phyloP scores from a whole-genome alignment of 2,329 filamentous ascomycete genomes.

The Corinectria fuckeliana region DNA sequence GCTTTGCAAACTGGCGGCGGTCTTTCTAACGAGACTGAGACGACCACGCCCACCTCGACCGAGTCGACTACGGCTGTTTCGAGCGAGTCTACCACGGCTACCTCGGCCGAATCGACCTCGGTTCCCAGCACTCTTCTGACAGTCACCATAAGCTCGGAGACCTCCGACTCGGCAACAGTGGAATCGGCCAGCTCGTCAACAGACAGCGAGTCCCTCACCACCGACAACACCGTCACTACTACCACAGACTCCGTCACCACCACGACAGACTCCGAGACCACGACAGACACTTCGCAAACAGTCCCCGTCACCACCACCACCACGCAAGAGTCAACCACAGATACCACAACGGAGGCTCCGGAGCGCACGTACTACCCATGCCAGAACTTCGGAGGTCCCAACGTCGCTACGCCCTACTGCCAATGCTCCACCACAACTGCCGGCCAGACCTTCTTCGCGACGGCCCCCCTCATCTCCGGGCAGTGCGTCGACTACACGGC shows the following conservation, averaged over 20 bases:
- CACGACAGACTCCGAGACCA: conserved; percentile 1
- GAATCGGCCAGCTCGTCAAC: not conserved
- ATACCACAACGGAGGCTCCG: not conserved
- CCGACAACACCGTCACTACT: not conserved
- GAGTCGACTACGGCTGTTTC: not conserved
- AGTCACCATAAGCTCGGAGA: not conserved
- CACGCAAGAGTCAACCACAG: not conserved
- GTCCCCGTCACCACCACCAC: not conserved
- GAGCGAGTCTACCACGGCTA: not conserved
- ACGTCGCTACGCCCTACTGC: conserved; percentile 20
- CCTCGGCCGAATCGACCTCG: not conserved
- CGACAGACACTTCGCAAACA: not conserved
- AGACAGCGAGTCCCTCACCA: not conserved
- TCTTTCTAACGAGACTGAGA: not conserved
- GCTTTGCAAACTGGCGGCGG: not conserved
- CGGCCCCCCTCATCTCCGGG: conserved; percentile 12
- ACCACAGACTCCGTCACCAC: conserved; percentile 7
- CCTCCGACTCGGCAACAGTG: not conserved
- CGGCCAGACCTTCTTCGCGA: conserved; percentile 20
- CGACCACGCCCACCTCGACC: not conserved
- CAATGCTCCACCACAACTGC: conserved; percentile 19
- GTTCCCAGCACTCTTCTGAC: not conserved
- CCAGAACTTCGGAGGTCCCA: conserved; percentile 21
- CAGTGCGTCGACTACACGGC: conserved; percentile 17
- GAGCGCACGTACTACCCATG: conserved; percentile 10